Evolutionary conservation across 352 stramenopile species (phyloP), one percentile per base, ranked within the genome.

Genomic region (Globisporangium camurandrum): DNA sequence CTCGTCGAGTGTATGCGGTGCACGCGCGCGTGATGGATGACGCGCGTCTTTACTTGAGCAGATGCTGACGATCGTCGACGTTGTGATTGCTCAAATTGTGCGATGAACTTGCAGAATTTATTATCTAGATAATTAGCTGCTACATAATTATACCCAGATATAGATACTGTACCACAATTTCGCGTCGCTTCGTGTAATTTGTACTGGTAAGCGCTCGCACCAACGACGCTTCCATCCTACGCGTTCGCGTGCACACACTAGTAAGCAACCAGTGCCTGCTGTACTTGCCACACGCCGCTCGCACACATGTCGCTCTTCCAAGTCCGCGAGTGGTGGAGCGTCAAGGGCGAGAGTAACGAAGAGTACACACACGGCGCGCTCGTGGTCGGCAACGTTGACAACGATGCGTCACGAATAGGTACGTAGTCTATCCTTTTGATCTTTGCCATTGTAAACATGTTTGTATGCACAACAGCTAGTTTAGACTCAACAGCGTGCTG

Each of bases 281-380:
- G n/a, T n/a, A n/a, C n/a, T n/a, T n/a, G n/a, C n/a, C n/a, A n/a
- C n/a, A n/a, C n/a, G n/a, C n/a, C n/a, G n/a, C n/a, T n/a, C n/a
- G n/a, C n/a, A n/a, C n/a, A n/a, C n/a, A 95, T 96, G 84, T 96
- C 84, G 56, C 79, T 96, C 53, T 96, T 96, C 75, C 81, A 93
- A 58, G 73, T 87, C 47, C 73, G 84, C 54, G 83, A 95, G 58
- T 96, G 85, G 84, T 96, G 87, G 87, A 53, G 66, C 41, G 69
- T 76, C 37, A 84, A 79, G 64, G 71, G 75, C 51, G 78, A 86
- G 51, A 52, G 56, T 46, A 61, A 69, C 28, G 87, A 95, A 46
- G 87, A 96, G 54, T 95, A 87, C 53, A 82, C 84, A 43, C 67
- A 69, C 24, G 82, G 78, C 1, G 80, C 65, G 17, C 66, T 96